Evolutionary conservation across 1,284 basidiomycete species (phyloP).

Genomic region (Chalciporus piperatoides): DNA sequence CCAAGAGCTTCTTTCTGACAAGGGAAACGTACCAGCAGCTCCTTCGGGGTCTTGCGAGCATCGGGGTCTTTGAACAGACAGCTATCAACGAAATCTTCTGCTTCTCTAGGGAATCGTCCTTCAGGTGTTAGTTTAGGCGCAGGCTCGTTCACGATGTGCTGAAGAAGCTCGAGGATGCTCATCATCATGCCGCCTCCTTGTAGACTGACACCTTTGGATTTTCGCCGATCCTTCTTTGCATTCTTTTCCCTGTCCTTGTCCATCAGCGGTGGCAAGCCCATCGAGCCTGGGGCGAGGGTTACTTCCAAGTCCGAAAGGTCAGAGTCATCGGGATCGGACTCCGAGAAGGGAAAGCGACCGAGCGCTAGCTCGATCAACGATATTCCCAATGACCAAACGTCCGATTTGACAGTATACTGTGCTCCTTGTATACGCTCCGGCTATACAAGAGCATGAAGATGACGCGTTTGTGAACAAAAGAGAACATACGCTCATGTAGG

Average conservation of each 20-base stretch:
- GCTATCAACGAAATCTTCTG: constrained; percentile 76
- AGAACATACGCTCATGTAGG: constrained; percentile 94
- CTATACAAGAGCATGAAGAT: constrained; percentile 41
- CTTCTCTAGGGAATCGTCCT: constrained; percentile 65
- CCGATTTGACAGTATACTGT: constrained; percentile 95
- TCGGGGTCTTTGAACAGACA: constrained; percentile 85
- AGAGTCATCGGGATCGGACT: constrained; percentile 60
- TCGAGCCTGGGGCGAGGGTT: constrained; percentile 57
- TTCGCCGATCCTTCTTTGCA: constrained; percentile 51
- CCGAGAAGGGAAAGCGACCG: constrained; percentile 90
- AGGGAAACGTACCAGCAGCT: constrained; percentile 60
- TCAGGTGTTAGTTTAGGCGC: constrained; percentile 76
- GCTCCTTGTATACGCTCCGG: constrained; percentile 99
- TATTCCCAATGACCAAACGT: constrained; percentile 96
- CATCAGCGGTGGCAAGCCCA: constrained; percentile 34
- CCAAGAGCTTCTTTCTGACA: not conserved
- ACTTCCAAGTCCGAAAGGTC: constrained; percentile 69
- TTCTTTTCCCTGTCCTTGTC: constrained; percentile 38
- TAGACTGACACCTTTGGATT: constrained; percentile 82
- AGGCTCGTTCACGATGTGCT: constrained; percentile 97
- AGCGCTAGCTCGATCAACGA: constrained; percentile 92
- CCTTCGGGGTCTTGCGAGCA: constrained; percentile 74
- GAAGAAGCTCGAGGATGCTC: constrained; percentile 94
- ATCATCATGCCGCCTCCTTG: constrained; percentile 92
- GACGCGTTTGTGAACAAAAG: constrained; percentile 2